These are phyloP conservation scores for Nepenthes mirabilis DNA, from an alignment of 148 eudicot species.

Conservation along the genomic window DNA sequence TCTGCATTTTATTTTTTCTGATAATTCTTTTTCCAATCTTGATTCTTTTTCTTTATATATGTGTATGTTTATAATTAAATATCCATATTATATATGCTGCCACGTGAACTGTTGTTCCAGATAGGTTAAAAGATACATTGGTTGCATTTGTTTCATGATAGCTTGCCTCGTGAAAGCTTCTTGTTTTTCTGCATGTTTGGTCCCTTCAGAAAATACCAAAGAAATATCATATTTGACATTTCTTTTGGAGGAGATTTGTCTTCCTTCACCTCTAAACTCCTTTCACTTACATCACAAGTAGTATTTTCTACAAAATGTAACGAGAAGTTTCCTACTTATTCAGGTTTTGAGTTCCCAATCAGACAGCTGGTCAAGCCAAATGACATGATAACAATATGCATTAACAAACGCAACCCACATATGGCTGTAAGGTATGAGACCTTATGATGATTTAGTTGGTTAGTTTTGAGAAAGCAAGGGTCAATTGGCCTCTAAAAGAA, in stretches of 20 bases:
- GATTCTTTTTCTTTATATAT: no score
- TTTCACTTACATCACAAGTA: background rate
- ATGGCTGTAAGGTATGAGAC: conserved; percentile 58
- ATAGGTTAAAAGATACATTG: no score
- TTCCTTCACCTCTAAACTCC: background rate
- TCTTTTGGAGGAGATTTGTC: background rate
- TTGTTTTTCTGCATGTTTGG: background rate
- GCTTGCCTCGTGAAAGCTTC: background rate
- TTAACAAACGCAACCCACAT: conserved; percentile 33
- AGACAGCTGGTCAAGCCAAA: conserved; percentile 43
- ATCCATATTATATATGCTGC: no score
- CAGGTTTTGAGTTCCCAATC: conserved; percentile 51
- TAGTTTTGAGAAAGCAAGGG: background rate
- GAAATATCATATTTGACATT: background rate
- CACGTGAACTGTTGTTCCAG: no score
- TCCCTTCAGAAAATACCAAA: background rate
- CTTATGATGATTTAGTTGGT: background rate
- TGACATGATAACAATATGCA: conserved; percentile 46
- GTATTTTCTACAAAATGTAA: background rate
- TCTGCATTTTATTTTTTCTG: no score
- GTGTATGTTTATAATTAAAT: no score
- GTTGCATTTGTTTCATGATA: background rate
- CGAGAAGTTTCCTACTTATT: conserved; percentile 1
- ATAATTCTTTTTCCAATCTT: no score
- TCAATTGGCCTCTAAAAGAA: no score